phyloP scores from a whole-genome alignment of 768 basidiomycete genomes.

The Stropharia rugosoannulata region DNA sequence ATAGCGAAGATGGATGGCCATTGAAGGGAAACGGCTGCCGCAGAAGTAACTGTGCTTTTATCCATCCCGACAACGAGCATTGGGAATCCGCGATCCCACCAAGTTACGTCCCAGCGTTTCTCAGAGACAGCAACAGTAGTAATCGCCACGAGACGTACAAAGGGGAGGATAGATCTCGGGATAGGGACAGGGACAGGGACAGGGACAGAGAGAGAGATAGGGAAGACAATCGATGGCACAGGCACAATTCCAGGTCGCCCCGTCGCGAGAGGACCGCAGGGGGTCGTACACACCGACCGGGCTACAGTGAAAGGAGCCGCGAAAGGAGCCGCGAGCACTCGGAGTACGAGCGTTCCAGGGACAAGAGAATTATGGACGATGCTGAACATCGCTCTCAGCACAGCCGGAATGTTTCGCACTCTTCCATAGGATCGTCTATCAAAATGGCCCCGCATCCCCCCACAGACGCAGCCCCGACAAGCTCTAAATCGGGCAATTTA shows the following conservation, averaged over 20 bases:
- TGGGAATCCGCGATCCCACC: not conserved
- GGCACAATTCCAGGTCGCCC: not conserved
- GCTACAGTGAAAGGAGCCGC: not conserved
- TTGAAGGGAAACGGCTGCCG: conserved; percentile 2
- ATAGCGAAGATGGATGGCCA: conserved; percentile 5
- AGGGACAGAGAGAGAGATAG: not conserved
- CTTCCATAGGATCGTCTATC: too few species aligned
- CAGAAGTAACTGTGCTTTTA: conserved; percentile 7
- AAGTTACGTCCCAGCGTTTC: not conserved
- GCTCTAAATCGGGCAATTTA: too few species aligned
- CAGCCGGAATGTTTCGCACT: too few species aligned
- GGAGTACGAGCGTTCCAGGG: too few species aligned
- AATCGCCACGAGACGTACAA: not conserved
- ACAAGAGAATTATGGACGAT: too few species aligned
- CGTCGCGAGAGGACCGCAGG: not conserved
- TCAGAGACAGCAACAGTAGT: not conserved
- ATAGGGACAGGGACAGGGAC: not conserved
- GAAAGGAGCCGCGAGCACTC: not conserved
- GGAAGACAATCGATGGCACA: not conserved
- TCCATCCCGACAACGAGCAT: conserved; percentile 12
- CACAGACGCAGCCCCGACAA: too few species aligned
- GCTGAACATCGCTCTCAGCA: too few species aligned
- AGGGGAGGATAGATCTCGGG: not conserved
- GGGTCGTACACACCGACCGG: not conserved
- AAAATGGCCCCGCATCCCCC: too few species aligned